Evolutionary conservation across 257 asterid species (phyloP), one percentile per base, ranked within the genome.

Genomic region (Nicotiana obtusifolia): DNA sequence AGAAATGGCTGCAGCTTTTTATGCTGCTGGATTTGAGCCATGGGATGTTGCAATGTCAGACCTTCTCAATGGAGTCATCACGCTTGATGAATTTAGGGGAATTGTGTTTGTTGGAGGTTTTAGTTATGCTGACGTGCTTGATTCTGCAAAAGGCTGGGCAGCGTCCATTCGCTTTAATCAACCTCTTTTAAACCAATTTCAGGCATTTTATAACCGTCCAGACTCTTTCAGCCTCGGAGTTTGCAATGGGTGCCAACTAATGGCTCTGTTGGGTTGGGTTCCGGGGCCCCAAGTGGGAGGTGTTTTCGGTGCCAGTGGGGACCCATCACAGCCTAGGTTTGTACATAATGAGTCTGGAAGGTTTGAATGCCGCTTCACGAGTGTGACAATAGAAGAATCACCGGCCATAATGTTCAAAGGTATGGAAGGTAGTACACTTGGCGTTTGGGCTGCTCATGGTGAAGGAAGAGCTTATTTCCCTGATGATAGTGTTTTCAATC

Each of bases 391-490:
- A 41, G 93, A 90, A 77, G 89, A 87, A 26, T 95, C 97, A 0
- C 97, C 98, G 0, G 92, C 97, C 52, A 80, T 95, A 67, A 95
- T 95, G 99, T 64, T 95, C 37, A 91, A 83, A 80, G 99, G 98
- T 77, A 95, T 95, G 99, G 96, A 92, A 82, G 97, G 97, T 30
- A 93, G 98, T 77, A 91, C 94, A 0, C 69, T 92, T 77, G 98
- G 97, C 20, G 98, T 95, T 61, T 95, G 98, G 98, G 94, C 97
- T 59, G 97, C 98, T 14, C 99, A 95, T 77, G 99, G 99, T 2
- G 98, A 95, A 89, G 95, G 99, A 82, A 88, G 90, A 82, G 97
- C 97, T 80, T 93, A 89, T 87, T 95, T 93, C 83, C 99, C 99
- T 1, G 88, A 93, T 68, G 85, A 78, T 5, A 81, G 77, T 44